phyloP scores from a whole-genome alignment of 1,284 basidiomycete species.

The Rhizoctonia solani region DNA sequence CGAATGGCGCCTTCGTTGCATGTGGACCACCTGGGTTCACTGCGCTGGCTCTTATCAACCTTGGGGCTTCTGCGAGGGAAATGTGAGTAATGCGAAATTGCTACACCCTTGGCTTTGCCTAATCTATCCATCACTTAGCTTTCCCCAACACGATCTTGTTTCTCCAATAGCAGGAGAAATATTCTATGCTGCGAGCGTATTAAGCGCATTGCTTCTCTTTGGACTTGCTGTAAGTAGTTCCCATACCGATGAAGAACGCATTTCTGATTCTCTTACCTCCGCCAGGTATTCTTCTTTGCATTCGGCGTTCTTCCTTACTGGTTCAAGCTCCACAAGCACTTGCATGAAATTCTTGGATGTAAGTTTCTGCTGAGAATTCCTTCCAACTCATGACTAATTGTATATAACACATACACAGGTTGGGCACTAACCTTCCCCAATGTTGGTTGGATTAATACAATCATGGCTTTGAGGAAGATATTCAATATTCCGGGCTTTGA shows the following conservation, averaged over 20 bases:
- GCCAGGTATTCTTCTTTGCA: not conserved
- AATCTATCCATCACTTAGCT: not conserved
- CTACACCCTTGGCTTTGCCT: not conserved
- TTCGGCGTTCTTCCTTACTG: too few relatives aligned
- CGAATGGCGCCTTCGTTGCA: conserved; percentile 36
- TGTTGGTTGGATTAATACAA: conserved; percentile 31
- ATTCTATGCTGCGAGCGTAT: conserved; percentile 4
- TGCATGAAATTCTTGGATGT: conserved; percentile 36
- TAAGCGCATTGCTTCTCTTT: conserved; percentile 28
- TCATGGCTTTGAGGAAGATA: conserved; percentile 27
- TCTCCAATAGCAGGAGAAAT: conserved; percentile 30
- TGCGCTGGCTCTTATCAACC: conserved; percentile 33
- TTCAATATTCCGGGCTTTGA: conserved; percentile 1
- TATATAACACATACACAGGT: not conserved
- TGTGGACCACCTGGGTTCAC: conserved; percentile 36
- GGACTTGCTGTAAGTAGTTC: conserved; percentile 35
- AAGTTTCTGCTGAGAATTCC: not conserved
- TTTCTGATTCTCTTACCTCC: not conserved
- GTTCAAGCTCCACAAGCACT: conserved; percentile 36
- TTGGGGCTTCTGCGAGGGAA: conserved; percentile 29
- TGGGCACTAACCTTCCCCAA: conserved; percentile 37
- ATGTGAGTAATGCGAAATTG: conserved; percentile 7
- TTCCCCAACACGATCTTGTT: conserved; percentile 7
- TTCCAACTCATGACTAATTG: not conserved
- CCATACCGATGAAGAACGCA: not conserved